Evolutionary conservation across 768 basidiomycete genomes (phyloP), one percentile per base, ranked within the genome.

Genomic region (Kwoniella sp.): DNA sequence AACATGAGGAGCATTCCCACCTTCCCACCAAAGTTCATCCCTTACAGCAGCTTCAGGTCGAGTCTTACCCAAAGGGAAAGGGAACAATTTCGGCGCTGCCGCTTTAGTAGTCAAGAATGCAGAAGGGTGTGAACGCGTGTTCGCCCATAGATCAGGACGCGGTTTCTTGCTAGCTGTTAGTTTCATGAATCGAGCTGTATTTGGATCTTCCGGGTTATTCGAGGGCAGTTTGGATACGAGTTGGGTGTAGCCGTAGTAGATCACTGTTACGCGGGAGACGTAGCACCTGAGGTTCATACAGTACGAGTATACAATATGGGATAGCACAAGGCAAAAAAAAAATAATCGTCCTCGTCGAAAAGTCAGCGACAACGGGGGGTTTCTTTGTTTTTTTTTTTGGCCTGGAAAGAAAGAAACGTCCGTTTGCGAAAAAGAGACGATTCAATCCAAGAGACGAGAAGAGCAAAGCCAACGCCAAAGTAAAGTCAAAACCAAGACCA

Each of bases 91-190:
- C 21, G 75, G 75, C 15, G 68, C 59, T 0, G 73, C 75, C 26
- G 64, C 53, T 22, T 67, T 60, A 0, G 75, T 77, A 26, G 75
- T 77, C 2, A 77, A 57, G 48, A 77, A 77, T 10, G 64, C 62
- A 17, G 75, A 77, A 48, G 75, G 75, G 49, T 77, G 75, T 22
- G 72, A 72, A 1, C 75, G 70, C 19, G 68, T 71, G 46, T 77
- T 65, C 52, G 71, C 74, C 74, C 74, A 76, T 13, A 55, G 54
- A 49, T 76, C 75, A 12, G 67, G 71, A 26, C 75, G 37, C 0
- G 67, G 58, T 48, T 60, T 60, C 46, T 47, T 57, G 33, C 60
- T 67, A n/a, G 55, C 47, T 22, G 69, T 53, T 15, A 68, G 19
- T 21, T 69, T 69, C 10, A 44, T 26, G 21, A 69, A 60, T 53